Evolutionary conservation across 495 filamentous ascomycete species (phyloP).

Genomic region (Apodospora peruviana): DNA sequence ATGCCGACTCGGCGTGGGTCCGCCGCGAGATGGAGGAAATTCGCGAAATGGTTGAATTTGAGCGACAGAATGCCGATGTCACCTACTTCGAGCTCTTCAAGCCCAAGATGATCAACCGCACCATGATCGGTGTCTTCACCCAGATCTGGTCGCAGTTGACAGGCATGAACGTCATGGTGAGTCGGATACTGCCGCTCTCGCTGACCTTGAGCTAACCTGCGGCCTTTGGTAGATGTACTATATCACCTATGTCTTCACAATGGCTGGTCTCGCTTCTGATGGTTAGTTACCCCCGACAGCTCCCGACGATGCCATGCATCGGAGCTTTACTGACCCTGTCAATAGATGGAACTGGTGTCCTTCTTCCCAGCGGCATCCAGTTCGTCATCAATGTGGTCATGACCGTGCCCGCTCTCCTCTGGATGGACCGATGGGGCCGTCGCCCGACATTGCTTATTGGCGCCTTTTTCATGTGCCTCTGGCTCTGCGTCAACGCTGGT

Average conservation of each 20-base stretch:
- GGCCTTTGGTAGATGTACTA: slow-evolving; percentile 35
- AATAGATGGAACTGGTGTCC: slow-evolving; percentile 28
- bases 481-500: slow-evolving; percentile 64
- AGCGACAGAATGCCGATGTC: slow-evolving; percentile 55
- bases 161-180: slow-evolving; percentile 84
- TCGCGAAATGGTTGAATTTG: slow-evolving; percentile 62
- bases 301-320: background rate
- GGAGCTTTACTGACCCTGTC: background rate
- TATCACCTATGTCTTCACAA: slow-evolving; percentile 63
- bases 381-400: slow-evolving; percentile 65
- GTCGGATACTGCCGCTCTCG: slow-evolving; percentile 23
- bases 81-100: slow-evolving; percentile 65
- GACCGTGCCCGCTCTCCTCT: slow-evolving; percentile 50
- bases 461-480: slow-evolving; percentile 61
- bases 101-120: slow-evolving; percentile 68
- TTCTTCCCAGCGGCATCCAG: slow-evolving; percentile 66
- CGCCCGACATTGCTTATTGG: slow-evolving; percentile 60
- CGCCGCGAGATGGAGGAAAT: slow-evolving; percentile 65
- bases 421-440: slow-evolving; percentile 56
- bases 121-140: slow-evolving; percentile 67
- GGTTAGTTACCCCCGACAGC: background rate
- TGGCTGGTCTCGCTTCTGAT: slow-evolving; percentile 59
- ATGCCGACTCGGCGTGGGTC: slow-evolving; percentile 57
- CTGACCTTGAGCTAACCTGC: slow-evolving; percentile 13
- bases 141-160: slow-evolving; percentile 84